Base-by-base conservation (phyloP, 768 basidiomycete genomes). In the Rhodotorula graminis region DNA sequence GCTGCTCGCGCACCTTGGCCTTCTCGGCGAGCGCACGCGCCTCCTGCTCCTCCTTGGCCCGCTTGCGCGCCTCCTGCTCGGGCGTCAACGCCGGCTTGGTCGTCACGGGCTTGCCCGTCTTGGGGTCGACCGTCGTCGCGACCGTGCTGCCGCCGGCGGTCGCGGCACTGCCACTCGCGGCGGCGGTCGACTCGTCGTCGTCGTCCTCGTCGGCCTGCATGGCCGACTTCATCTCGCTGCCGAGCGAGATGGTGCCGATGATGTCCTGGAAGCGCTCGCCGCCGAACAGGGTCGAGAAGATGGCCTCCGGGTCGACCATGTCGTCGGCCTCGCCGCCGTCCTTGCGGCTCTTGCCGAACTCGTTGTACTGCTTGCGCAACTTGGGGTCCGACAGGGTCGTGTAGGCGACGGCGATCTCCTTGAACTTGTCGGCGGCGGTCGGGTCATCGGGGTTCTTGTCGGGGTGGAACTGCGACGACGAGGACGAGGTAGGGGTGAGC, bases 381-480 rank as follows among this genome's bases (percentile, higher is more conserved):
- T 37, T 40, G 18, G 59, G 55, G 64, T 65, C 66, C 27, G 64
- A 60, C 4, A 75, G 61, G 7, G 74, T 80, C 42, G 80, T 78
- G 70, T 82, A 82, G 6, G 92, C 92, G 62, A 93, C 90, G 0
- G 92, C 91, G 73, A 95, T 92, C 74, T 89, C 86, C 69, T 78
- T 77, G 72, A 82, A 82, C 46, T 67, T 73, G 71, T 91, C 91
- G 77, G 90, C 91, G 0, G 93, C 91, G 37, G 84, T 81, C 0
- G 91, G 92, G 80, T 93, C 92, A 78, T 90, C 87, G 1, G 87
- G 91, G 79, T 94, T 93, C 84, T 93, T 93, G 85, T 93, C 92
- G 0, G 92, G 73, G 52, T 75, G 71, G 64, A 61, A 67, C 66
- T 67, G 55, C 23, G 49, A n/a, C 0, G 27, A 44, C 42, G 42